Percentiles rank a stretch among this genome's conserved stretches.
Conservation (phyloP, 2,329 filamentous ascomycete species). For the Grosmannia serpens region DNA sequence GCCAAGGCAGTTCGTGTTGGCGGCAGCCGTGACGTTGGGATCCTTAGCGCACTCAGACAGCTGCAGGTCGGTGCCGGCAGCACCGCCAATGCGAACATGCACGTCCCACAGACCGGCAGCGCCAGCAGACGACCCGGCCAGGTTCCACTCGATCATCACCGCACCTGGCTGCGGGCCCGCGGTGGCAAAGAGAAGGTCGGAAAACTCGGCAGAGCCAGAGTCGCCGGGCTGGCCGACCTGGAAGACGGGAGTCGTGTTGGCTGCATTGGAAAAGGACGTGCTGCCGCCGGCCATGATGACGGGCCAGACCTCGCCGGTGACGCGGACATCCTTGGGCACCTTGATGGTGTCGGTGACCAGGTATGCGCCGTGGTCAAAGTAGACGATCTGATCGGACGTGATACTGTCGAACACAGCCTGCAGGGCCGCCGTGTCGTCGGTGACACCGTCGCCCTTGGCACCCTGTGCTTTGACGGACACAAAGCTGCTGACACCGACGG, state of each 20-base stretch:
- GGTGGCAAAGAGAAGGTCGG: slow-evolving; percentile 77
- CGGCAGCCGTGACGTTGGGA: slow-evolving; percentile 35
- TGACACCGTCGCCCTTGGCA: slow-evolving; percentile 75
- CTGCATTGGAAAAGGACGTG: slow-evolving; percentile 58
- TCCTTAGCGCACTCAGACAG: slow-evolving; percentile 70
- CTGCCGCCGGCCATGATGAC: slow-evolving; percentile 72
- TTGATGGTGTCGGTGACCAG: slow-evolving; percentile 57
- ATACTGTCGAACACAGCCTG: slow-evolving; percentile 65
- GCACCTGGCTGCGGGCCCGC: slow-evolving; percentile 75
- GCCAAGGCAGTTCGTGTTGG: slow-evolving; percentile 57
- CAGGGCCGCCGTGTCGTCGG: slow-evolving; percentile 79
- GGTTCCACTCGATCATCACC: slow-evolving; percentile 86
- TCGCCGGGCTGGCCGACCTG: slow-evolving; percentile 72
- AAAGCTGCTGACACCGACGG: slow-evolving; percentile 55
- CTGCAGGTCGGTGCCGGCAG: slow-evolving; percentile 72
- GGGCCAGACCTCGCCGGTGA: slow-evolving; percentile 87
- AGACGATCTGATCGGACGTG: slow-evolving; percentile 53
- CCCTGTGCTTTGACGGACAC: slow-evolving; percentile 73
- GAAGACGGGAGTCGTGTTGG: slow-evolving; percentile 73
- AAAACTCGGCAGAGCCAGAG: slow-evolving; percentile 72
- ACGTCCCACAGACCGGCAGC: slow-evolving; percentile 83
- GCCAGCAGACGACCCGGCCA: slow-evolving; percentile 55
- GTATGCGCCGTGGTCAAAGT: slow-evolving; percentile 67
- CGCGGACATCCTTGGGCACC: slow-evolving; percentile 69
- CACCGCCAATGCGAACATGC: slow-evolving; percentile 88